Evolutionary conservation across 169 alveolate species (phyloP).

Genomic region (Plasmodium malariae): DNA sequence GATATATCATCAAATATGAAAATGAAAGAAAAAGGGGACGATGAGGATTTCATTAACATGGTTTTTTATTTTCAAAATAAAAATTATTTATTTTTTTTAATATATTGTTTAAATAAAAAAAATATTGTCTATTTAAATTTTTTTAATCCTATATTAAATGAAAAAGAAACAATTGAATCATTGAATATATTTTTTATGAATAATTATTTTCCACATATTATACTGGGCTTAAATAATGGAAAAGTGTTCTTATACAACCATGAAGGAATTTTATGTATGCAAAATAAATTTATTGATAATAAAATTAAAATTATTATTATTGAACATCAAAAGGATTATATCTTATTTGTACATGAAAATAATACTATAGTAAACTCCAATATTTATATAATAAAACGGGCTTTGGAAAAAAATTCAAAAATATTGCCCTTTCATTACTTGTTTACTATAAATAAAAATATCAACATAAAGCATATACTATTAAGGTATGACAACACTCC

Average conservation of each 20-base stretch:
- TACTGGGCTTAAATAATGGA: constrained; percentile 65
- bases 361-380: constrained; percentile 56
- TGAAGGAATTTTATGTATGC: constrained; percentile 73
- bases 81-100: constrained; percentile 56
- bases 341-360: constrained; percentile 49
- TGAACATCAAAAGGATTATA: constrained; percentile 38
- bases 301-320: constrained; percentile 36
- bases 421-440: constrained; percentile 38
- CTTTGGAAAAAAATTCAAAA: constrained; percentile 38
- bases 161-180: constrained; percentile 57
- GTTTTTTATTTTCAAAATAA: constrained; percentile 61
- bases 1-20: no score
- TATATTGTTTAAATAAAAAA: constrained; percentile 65
- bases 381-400: constrained; percentile 40
- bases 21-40: constrained; percentile 14
- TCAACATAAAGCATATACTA: constrained; percentile 39
- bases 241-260: constrained; percentile 47
- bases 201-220: constrained; percentile 71
- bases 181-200: constrained; percentile 56
- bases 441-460: constrained; percentile 60
- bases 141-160: constrained; percentile 62
- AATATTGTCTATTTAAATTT: constrained; percentile 58
- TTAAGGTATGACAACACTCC: constrained; percentile 22
- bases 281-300: constrained; percentile 56
- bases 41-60: constrained; percentile 54